phyloP scores from a whole-genome alignment of 2,329 filamentous ascomycete species.

The Hypomyces perniciosus region DNA sequence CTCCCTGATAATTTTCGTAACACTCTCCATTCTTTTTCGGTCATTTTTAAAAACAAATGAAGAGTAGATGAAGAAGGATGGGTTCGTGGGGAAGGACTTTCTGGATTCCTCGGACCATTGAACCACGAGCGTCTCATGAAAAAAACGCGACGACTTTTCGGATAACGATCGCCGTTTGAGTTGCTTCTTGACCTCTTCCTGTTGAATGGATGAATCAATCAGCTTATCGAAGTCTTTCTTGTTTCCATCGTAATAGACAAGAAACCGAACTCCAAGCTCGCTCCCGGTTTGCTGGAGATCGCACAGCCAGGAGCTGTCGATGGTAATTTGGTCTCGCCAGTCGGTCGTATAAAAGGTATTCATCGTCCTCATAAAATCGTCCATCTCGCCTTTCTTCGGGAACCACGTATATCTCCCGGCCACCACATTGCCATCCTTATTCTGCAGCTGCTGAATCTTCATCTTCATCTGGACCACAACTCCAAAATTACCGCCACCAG shows the following conservation, averaged over 20 bases:
- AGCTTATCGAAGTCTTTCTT: conserved; percentile 5
- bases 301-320: conserved; percentile 20
- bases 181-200: conserved; percentile 11
- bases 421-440: conserved; percentile 12
- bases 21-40: conserved; percentile 9
- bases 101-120: conserved; percentile 25
- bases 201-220: conserved; percentile 2
- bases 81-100: conserved; percentile 15
- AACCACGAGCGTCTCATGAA: conserved; percentile 23
- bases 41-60: conserved; percentile 15
- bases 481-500: conserved; percentile 36
- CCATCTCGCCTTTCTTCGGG: neutral
- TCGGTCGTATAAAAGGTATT: conserved; percentile 19
- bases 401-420: conserved; percentile 23
- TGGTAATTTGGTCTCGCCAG: conserved; percentile 25
- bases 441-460: conserved; percentile 14
- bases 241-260: conserved; percentile 15
- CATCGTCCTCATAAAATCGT: conserved; percentile 18
- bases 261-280: conserved; percentile 10
- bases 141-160: conserved; percentile 21
- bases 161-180: conserved; percentile 16
- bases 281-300: conserved; percentile 6
- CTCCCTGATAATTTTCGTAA: neutral
- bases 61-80: conserved; percentile 21
- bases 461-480: conserved; percentile 29